Percentiles rank a stretch among this genome's conserved stretches.
phyloP scores from a whole-genome alignment of 495 filamentous ascomycete species.

The Hypoxylon cercidicola region DNA sequence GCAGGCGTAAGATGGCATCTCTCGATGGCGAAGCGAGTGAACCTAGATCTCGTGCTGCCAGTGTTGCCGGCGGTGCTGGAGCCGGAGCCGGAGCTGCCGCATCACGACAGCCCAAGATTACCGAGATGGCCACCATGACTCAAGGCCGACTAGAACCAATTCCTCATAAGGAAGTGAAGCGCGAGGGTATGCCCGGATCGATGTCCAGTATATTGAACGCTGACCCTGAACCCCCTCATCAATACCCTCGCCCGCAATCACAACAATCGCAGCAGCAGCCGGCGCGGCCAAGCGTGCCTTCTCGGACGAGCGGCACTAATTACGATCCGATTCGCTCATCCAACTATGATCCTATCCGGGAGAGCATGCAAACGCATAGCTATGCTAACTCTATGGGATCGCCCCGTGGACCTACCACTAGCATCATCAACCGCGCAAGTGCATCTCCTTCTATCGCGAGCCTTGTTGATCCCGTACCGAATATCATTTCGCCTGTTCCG shows the following conservation, averaged over 20 bases:
- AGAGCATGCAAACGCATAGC: conserved; percentile 58
- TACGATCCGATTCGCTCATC: conserved; percentile 88
- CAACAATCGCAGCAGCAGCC: conserved; percentile 42
- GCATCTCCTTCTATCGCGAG: conserved; percentile 91
- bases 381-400: conserved; percentile 65
- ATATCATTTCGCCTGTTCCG: conserved; percentile 58
- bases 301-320: conserved; percentile 75
- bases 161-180: conserved; percentile 50
- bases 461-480: conserved; percentile 76
- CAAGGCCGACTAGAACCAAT: conserved; percentile 43
- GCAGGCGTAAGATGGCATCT: conserved; percentile 60
- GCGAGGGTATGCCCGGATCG: conserved; percentile 53
- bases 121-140: conserved; percentile 46
- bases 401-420: conserved; percentile 59
- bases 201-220: conserved; percentile 62
- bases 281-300: conserved; percentile 52
- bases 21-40: conserved; percentile 35
- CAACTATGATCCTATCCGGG: conserved; percentile 67
- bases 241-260: conserved; percentile 32
- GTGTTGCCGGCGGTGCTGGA: conserved; percentile 41
- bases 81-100: conserved; percentile 34
- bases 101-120: conserved; percentile 51
- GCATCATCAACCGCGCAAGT: conserved; percentile 71
- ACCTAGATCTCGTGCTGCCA: conserved; percentile 31
- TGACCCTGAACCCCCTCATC: conserved; percentile 54